Evolutionary conservation across 2,329 filamentous ascomycete species (phyloP), one percentile per base, ranked within the genome.

Genomic region (Epichloe festucae): DNA sequence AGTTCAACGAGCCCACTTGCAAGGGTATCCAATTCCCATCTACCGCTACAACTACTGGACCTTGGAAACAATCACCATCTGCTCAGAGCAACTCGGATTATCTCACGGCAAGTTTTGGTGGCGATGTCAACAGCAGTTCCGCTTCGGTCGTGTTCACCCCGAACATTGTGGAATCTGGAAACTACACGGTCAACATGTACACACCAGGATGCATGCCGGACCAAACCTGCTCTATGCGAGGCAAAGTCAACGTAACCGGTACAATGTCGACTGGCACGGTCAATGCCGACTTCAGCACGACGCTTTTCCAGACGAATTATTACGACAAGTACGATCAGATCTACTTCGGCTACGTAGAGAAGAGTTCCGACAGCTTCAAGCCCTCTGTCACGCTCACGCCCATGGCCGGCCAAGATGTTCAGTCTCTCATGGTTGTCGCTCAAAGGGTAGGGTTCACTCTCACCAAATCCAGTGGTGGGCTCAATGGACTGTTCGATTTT

Each of bases 311-410:
- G 67, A 95, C 90, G 17, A 98, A 98, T 69, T 79, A 94, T 64
- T 94, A 84, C 65, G 91, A 97, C 73, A 98, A 98, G 68, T 97
- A 95, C 63, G 93, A 98, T 63, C 83, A 87, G 58, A 82, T 98
- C 53, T 95, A 89, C 68, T 85, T 84, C 57, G 93, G 90, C 46
- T 82, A 82, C 57, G 81, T 98, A 50, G 89, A 97, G 63, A 82
- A 83, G 50, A 82, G 78, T 50, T 84, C 79, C 10, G 73, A 71
- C 55, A 78, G 77, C 19, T 96, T 96, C 73, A 82, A 82, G 42
- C 89, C 91, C 14, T 80, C 79, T 4, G 82, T 98, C 49, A 95
- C 86, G 0, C 71, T 98, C 44, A 77, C 81, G 0, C 86, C 91
- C 4, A 72, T 81, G 21, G 65, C 76, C 35, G 82, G 78, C 40